Conservation (phyloP, 495 filamentous ascomycete species). For the Aspergillus mulundensis region DNA sequence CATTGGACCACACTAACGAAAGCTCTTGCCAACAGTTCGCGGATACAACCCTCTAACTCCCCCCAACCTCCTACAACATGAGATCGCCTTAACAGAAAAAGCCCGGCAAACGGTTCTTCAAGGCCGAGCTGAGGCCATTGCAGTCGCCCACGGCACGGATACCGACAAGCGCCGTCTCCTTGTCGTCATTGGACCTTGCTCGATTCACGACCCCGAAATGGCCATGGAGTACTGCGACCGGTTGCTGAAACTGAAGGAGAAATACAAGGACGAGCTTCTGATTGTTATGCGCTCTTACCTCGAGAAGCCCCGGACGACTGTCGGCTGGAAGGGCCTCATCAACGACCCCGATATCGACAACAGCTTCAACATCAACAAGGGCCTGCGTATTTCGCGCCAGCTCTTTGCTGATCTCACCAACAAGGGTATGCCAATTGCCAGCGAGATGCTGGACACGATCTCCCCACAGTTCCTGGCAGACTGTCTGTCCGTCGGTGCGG, state of each 20-base stretch:
- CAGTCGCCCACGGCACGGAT: slow-evolving; percentile 76
- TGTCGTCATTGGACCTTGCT: slow-evolving; percentile 94
- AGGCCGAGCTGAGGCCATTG: slow-evolving; percentile 76
- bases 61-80: slow-evolving; percentile 91
- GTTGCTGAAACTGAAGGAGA: slow-evolving; percentile 76
- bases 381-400: slow-evolving; percentile 78
- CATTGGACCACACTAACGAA: slow-evolving; percentile 6
- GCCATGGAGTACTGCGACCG: slow-evolving; percentile 92
- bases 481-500: slow-evolving; percentile 82
- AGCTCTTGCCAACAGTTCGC: slow-evolving; percentile 52
- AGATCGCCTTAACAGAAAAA: slow-evolving; percentile 74
- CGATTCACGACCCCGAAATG: slow-evolving; percentile 90
- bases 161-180: slow-evolving; percentile 67
- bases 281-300: slow-evolving; percentile 99
- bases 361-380: slow-evolving; percentile 99
- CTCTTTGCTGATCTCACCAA: slow-evolving; percentile 92
- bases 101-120: slow-evolving; percentile 77
- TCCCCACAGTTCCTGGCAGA: slow-evolving; percentile 98
- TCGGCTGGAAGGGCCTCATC: slow-evolving; percentile 99
- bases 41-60: slow-evolving; percentile 93
- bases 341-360: slow-evolving; percentile 99
- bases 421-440: slow-evolving; percentile 96
- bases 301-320: slow-evolving; percentile 97
- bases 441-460: slow-evolving; percentile 98
- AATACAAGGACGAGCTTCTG: slow-evolving; percentile 82